Evolutionary conservation across 2,329 filamentous ascomycete species (phyloP).

Genomic region (Grosmannia penicillata): DNA sequence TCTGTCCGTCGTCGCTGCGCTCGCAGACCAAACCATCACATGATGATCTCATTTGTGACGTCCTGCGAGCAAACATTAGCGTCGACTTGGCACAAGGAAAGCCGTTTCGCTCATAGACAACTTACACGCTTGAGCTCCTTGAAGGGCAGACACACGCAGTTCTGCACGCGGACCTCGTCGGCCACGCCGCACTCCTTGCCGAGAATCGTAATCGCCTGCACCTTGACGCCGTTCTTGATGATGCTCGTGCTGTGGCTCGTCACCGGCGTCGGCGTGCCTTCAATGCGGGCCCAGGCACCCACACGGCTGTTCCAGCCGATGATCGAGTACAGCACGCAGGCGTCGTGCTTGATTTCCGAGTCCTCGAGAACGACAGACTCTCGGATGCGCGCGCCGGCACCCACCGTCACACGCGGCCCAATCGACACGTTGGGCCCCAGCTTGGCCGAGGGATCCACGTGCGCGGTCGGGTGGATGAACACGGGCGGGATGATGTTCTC

Average conservation of each 20-base stretch:
- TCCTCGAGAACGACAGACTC: slow-evolving; percentile 94
- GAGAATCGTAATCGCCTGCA: slow-evolving; percentile 94
- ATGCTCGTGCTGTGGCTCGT: slow-evolving; percentile 86
- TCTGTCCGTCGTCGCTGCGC: too few species aligned
- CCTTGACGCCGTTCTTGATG: slow-evolving; percentile 95
- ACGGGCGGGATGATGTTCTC: slow-evolving; percentile 83
- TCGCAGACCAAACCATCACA: slow-evolving; percentile 52
- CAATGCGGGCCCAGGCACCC: slow-evolving; percentile 94
- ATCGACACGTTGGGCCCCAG: slow-evolving; percentile 94
- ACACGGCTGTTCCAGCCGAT: slow-evolving; percentile 94
- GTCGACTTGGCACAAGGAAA: not conserved
- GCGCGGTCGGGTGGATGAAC: slow-evolving; percentile 84
- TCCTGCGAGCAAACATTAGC: slow-evolving; percentile 36
- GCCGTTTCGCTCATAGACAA: slow-evolving; percentile 11
- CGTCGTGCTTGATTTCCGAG: slow-evolving; percentile 89
- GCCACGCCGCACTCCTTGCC: slow-evolving; percentile 92
- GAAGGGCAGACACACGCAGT: slow-evolving; percentile 93
- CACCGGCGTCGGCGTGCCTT: slow-evolving; percentile 80
- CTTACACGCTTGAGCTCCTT: slow-evolving; percentile 94
- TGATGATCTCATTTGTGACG: slow-evolving; percentile 78
- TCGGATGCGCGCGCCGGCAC: slow-evolving; percentile 81
- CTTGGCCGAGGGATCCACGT: slow-evolving; percentile 88
- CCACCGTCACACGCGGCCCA: slow-evolving; percentile 73
- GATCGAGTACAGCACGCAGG: slow-evolving; percentile 88
- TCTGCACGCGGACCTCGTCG: slow-evolving; percentile 91